phyloP scores from a whole-genome alignment of 2,329 filamentous ascomycete genomes.

The Cercospora sp. region DNA sequence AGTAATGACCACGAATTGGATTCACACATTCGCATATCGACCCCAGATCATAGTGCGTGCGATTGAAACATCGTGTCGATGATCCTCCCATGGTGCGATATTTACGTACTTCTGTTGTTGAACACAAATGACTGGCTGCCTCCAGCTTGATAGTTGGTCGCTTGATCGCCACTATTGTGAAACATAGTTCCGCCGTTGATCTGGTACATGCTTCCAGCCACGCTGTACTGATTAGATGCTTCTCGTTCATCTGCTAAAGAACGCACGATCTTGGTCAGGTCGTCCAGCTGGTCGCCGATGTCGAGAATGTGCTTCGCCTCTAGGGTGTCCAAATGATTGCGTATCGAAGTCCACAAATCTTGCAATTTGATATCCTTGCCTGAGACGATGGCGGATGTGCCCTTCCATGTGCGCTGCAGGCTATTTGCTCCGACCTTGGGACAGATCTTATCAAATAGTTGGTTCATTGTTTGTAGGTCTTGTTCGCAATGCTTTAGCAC shows the following conservation, averaged over 20 bases:
- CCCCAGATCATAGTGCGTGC: neutral
- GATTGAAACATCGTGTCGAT: no score
- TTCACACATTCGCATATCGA: neutral
- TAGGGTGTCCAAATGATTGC: neutral
- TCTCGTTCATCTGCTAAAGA: neutral
- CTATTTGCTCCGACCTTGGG: neutral
- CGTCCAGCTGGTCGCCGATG: neutral
- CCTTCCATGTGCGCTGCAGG: neutral
- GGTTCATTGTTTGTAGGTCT: neutral
- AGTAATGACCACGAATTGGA: neutral
- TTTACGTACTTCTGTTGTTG: neutral
- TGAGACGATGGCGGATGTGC: neutral
- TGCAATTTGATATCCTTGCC: neutral
- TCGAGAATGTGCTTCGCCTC: neutral
- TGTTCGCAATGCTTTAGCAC: neutral
- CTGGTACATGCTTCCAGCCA: neutral
- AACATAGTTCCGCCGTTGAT: neutral
- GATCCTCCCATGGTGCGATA: neutral
- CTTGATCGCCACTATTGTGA: neutral
- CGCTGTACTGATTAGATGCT: neutral
- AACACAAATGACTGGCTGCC: neutral
- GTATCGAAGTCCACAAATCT: neutral
- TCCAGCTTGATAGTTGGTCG: neutral
- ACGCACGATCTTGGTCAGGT: neutral
- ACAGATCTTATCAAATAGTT: neutral